Conservation (phyloP, 768 basidiomycete genomes). For the Boletus subcaerulescens region DNA sequence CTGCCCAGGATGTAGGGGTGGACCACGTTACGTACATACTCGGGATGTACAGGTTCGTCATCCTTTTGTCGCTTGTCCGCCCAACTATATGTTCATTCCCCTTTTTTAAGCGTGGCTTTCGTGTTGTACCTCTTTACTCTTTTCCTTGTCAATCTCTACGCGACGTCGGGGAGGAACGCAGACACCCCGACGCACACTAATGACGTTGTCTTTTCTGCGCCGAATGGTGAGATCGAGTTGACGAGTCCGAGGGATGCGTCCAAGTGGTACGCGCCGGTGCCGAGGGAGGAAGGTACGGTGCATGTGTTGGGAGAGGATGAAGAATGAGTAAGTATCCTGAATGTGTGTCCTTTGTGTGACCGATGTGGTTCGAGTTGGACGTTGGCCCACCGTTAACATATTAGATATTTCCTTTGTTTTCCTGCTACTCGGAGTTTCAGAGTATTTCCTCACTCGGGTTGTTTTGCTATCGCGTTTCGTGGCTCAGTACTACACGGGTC, state of each 20-base stretch:
- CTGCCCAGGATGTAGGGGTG: slow-evolving; percentile 68
- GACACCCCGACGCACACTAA: slow-evolving; percentile 3
- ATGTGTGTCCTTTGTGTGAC: not conserved
- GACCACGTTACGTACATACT: slow-evolving; percentile 91
- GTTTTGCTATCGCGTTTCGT: too few relatives aligned
- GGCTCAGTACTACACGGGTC: too few relatives aligned
- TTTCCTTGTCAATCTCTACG: slow-evolving; percentile 67
- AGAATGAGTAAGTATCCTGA: slow-evolving; percentile 17
- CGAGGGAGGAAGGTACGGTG: slow-evolving; percentile 33
- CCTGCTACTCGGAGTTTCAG: too few relatives aligned
- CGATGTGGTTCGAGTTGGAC: not conserved
- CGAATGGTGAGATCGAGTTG: slow-evolving; percentile 43
- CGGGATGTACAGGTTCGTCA: slow-evolving; percentile 71
- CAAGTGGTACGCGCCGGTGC: slow-evolving; percentile 69
- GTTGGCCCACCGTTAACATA: too few relatives aligned
- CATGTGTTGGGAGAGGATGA: slow-evolving; percentile 58
- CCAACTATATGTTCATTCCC: not conserved
- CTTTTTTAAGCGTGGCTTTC: slow-evolving; percentile 51
- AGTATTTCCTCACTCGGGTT: too few relatives aligned
- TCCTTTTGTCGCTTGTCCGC: not conserved
- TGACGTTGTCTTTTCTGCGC: slow-evolving; percentile 21
- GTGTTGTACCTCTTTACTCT: slow-evolving; percentile 71
- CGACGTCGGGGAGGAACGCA: slow-evolving; percentile 59
- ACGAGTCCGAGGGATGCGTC: slow-evolving; percentile 30
- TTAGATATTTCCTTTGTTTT: too few relatives aligned